These are phyloP conservation scores for Pseudognaphalium luteoalbum DNA, from an alignment of 129 eudicot genomes.

Conservation along the genomic window DNA sequence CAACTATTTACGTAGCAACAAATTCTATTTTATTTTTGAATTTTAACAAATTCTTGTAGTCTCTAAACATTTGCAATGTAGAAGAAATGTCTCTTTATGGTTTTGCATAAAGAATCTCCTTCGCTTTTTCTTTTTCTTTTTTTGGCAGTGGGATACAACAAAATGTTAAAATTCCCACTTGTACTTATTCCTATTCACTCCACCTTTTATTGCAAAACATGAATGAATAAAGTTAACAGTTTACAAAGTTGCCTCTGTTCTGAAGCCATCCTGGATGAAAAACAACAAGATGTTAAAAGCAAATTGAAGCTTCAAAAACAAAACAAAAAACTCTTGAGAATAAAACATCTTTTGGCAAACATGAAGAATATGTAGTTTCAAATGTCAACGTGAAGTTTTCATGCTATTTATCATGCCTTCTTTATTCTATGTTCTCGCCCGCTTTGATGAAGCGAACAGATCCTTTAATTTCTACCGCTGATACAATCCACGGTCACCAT, in stretches of 20 bases:
- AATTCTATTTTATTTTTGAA: too few species aligned
- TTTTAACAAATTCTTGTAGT: too few species aligned
- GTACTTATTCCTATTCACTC: background rate
- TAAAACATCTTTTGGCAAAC: background rate
- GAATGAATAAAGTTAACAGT: background rate
- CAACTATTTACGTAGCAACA: too few species aligned
- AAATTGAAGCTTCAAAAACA: background rate
- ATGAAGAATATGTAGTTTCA: background rate
- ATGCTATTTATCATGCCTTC: background rate
- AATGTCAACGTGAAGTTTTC: conserved; percentile 7
- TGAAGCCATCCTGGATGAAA: background rate
- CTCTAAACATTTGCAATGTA: too few species aligned
- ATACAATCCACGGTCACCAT: conserved; percentile 13
- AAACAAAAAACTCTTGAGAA: background rate
- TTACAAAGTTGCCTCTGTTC: background rate
- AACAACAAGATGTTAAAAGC: background rate
- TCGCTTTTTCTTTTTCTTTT: too few species aligned
- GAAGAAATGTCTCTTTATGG: too few species aligned
- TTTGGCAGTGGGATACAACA: too few species aligned
- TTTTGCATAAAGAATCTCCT: too few species aligned
- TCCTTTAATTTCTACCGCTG: background rate
- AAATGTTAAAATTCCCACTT: too few species aligned
- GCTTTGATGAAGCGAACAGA: background rate
- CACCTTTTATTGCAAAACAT: background rate
- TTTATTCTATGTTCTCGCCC: background rate